A percentile compares a stretch with the other conserved stretches of the same genome.
phyloP scores from a whole-genome alignment of 1,284 basidiomycete genomes.

The Boletus subluridellus region DNA sequence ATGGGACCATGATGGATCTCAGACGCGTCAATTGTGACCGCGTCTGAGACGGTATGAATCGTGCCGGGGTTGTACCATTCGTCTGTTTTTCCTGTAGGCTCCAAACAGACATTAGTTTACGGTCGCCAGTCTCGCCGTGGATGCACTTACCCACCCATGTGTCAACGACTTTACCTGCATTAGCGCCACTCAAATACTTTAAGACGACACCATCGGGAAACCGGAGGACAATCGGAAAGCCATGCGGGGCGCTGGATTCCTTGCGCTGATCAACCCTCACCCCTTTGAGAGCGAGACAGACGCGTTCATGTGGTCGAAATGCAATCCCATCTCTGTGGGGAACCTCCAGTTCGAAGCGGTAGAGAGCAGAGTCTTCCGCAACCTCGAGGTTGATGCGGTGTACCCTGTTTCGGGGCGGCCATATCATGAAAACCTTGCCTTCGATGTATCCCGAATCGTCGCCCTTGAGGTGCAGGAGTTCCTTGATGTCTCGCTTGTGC shows the following conservation, averaged over 20 bases:
- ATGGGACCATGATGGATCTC: neutral
- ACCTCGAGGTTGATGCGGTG: slow-evolving; percentile 30
- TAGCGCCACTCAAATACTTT: slow-evolving; percentile 32
- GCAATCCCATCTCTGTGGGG: slow-evolving; percentile 30
- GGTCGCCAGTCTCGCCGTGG: neutral
- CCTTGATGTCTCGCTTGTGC: slow-evolving; percentile 23
- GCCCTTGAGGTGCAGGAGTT: slow-evolving; percentile 17
- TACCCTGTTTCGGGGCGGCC: slow-evolving; percentile 32
- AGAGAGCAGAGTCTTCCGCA: slow-evolving; percentile 14
- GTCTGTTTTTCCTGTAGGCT: slow-evolving; percentile 16
- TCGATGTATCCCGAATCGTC: slow-evolving; percentile 38
- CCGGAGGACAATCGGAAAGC: slow-evolving; percentile 36
- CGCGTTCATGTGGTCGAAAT: slow-evolving; percentile 37
- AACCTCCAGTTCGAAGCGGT: slow-evolving; percentile 41
- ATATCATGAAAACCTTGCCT: slow-evolving; percentile 44
- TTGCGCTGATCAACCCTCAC: slow-evolving; percentile 27
- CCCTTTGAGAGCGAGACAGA: slow-evolving; percentile 46
- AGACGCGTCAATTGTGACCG: slow-evolving; percentile 6
- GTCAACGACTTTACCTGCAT: slow-evolving; percentile 33
- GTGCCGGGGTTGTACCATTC: slow-evolving; percentile 30
- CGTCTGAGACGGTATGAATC: slow-evolving; percentile 14
- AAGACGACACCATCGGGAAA: slow-evolving; percentile 41
- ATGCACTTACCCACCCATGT: slow-evolving; percentile 40
- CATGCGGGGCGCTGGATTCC: slow-evolving; percentile 31
- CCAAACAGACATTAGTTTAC: neutral